Evolutionary conservation across 768 basidiomycete genomes (phyloP).

Genomic region (Clitopilus hobsonii): DNA sequence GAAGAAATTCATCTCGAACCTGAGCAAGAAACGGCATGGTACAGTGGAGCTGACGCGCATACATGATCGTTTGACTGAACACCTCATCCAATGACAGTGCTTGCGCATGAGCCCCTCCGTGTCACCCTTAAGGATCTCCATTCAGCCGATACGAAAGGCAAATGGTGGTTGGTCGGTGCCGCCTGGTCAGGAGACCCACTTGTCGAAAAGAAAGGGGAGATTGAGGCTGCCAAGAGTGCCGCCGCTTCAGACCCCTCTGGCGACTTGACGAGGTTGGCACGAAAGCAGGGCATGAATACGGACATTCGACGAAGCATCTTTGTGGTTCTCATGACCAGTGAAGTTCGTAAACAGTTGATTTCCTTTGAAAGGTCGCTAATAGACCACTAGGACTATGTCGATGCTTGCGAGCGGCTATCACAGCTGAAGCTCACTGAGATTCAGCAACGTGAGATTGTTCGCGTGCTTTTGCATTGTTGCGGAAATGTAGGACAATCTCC

Average conservation of each 20-base stretch:
- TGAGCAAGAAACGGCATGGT: constrained; percentile 79
- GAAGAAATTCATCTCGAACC: constrained; percentile 78
- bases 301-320: constrained; percentile 91
- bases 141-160: constrained; percentile 79
- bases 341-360: constrained; percentile 40
- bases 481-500: constrained; percentile 62
- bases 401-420: constrained; percentile 87
- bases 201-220: constrained; percentile 55
- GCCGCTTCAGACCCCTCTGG: constrained; percentile 22
- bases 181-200: constrained; percentile 94
- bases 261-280: constrained; percentile 71
- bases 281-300: constrained; percentile 97
- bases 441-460: constrained; percentile 93
- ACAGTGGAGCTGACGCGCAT: constrained; percentile 11
- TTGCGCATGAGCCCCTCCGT: constrained; percentile 81
- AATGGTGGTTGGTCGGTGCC: constrained; percentile 99
- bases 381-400: constrained; percentile 99
- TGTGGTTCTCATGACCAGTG: constrained; percentile 91
- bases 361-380: background rate
- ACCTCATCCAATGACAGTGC: constrained; percentile 40
- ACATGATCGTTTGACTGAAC: too few relatives aligned
- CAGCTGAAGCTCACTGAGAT: constrained; percentile 81
- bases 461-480: constrained; percentile 89
- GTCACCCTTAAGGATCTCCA: constrained; percentile 84
- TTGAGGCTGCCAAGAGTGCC: constrained; percentile 17